These are phyloP conservation scores for Salvia sclarea DNA, from an alignment of 305 asterid species.

Conservation along the genomic window DNA sequence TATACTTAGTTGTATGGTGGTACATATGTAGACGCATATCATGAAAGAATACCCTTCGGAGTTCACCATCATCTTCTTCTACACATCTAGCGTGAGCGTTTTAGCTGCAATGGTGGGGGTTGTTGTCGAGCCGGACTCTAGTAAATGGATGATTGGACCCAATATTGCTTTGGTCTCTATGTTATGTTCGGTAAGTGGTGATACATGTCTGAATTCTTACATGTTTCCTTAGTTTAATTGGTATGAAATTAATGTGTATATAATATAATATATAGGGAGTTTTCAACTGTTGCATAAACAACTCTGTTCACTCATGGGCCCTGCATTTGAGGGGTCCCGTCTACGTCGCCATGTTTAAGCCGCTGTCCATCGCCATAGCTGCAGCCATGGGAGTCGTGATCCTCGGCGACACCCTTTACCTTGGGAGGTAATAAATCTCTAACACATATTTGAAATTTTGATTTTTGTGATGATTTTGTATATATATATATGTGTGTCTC, in stretches of 20 bases:
- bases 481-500: neutral
- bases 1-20: no score
- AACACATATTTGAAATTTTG: no score
- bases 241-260: no score
- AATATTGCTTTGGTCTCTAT: slow-evolving; percentile 61
- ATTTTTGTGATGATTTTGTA: no score
- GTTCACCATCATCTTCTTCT: slow-evolving; percentile 67
- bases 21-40: slow-evolving; percentile 68
- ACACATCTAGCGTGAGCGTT: slow-evolving; percentile 69
- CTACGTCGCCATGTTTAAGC: slow-evolving; percentile 72
- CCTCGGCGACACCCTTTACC: slow-evolving; percentile 64
- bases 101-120: slow-evolving; percentile 57
- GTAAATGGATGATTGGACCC: slow-evolving; percentile 59
- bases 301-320: slow-evolving; percentile 58
- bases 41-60: slow-evolving; percentile 85
- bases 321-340: slow-evolving; percentile 63
- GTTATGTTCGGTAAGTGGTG: slow-evolving; percentile 67
- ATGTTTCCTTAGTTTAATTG: no score
- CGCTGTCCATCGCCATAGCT: slow-evolving; percentile 61
- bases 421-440: slow-evolving; percentile 74
- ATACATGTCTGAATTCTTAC: no score
- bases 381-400: slow-evolving; percentile 69
- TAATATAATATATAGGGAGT: slow-evolving; percentile 55
- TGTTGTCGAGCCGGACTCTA: slow-evolving; percentile 53
- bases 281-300: slow-evolving; percentile 55